phyloP scores from a whole-genome alignment of 2,329 filamentous ascomycete genomes.

The Epichloe festucae region DNA sequence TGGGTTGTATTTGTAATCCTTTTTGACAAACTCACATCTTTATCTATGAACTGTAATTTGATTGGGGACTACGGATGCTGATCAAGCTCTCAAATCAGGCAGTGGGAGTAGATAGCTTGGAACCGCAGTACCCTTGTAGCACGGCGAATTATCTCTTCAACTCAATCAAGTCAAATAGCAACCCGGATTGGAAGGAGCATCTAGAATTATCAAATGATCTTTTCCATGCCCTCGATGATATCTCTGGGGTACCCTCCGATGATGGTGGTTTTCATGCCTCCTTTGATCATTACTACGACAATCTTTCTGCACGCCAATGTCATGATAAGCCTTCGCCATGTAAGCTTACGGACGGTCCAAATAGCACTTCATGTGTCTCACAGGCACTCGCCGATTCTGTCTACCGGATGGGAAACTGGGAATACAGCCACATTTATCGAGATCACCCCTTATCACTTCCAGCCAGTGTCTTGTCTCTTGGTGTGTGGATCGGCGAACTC shows the following conservation, averaged over 20 bases:
- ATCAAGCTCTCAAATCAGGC: slow-evolving; percentile 19
- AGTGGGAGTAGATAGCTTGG: slow-evolving; percentile 53
- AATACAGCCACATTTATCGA: slow-evolving; percentile 69
- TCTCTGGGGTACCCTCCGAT: slow-evolving; percentile 49
- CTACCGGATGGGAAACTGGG: slow-evolving; percentile 66
- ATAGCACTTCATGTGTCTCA: slow-evolving; percentile 45
- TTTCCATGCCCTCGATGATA: slow-evolving; percentile 47
- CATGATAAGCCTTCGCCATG: slow-evolving; percentile 63
- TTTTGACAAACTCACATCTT: neutral
- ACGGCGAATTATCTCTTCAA: slow-evolving; percentile 31
- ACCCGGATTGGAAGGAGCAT: slow-evolving; percentile 49
- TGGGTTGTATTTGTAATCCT: neutral
- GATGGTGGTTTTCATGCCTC: slow-evolving; percentile 54
- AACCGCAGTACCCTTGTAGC: slow-evolving; percentile 58
- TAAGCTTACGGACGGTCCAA: slow-evolving; percentile 31
- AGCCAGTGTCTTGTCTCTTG: slow-evolving; percentile 48
- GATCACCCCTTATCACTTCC: slow-evolving; percentile 48
- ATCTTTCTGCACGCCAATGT: slow-evolving; percentile 66
- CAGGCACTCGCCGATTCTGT: slow-evolving; percentile 52
- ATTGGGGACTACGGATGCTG: neutral
- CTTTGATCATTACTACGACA: slow-evolving; percentile 78
- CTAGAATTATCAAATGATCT: slow-evolving; percentile 42
- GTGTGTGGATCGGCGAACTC: slow-evolving; percentile 64
- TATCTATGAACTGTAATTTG: no score
- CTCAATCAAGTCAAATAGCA: slow-evolving; percentile 29